phyloP scores from a whole-genome alignment of 2,329 filamentous ascomycete genomes.

The Colletotrichum sansevieriae region DNA sequence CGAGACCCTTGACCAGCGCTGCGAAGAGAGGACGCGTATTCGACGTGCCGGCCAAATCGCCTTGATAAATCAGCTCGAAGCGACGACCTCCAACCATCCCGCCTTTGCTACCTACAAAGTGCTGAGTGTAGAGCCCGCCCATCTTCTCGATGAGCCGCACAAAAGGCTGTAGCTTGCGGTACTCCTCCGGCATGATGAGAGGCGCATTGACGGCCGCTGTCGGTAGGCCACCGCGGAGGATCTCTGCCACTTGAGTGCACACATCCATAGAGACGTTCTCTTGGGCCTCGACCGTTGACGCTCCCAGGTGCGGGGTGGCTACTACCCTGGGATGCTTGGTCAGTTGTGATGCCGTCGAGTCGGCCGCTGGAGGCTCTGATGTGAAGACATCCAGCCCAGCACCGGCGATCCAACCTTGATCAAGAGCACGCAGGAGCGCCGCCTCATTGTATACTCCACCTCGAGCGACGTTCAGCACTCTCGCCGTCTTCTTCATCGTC shows the following conservation, averaged over 20 bases:
- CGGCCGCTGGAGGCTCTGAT: constrained; percentile 72
- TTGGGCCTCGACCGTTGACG: constrained; percentile 84
- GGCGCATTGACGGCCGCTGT: constrained; percentile 85
- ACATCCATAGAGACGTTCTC: constrained; percentile 88
- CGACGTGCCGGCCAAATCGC: constrained; percentile 76
- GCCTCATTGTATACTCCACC: constrained; percentile 85
- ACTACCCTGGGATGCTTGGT: constrained; percentile 79
- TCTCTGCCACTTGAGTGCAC: constrained; percentile 82
- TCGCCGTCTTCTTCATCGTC: constrained; percentile 79
- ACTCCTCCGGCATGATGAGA: constrained; percentile 84
- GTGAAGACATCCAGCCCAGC: constrained; percentile 87
- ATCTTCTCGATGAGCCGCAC: constrained; percentile 83
- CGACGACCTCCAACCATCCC: constrained; percentile 70
- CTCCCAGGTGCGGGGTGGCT: constrained; percentile 83
- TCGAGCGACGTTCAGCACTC: constrained; percentile 83
- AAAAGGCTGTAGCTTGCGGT: constrained; percentile 81
- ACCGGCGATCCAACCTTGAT: constrained; percentile 79
- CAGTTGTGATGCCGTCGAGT: constrained; percentile 71
- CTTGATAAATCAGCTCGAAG: constrained; percentile 84
- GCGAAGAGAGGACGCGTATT: constrained; percentile 86
- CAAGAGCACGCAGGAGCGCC: constrained; percentile 77
- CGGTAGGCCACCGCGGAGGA: constrained; percentile 79
- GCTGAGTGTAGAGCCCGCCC: constrained; percentile 83
- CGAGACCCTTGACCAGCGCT: constrained; percentile 81
- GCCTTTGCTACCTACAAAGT: constrained; percentile 65